phyloP scores from a whole-genome alignment of 805 yeast genomes.

The Lachancea sp. region DNA sequence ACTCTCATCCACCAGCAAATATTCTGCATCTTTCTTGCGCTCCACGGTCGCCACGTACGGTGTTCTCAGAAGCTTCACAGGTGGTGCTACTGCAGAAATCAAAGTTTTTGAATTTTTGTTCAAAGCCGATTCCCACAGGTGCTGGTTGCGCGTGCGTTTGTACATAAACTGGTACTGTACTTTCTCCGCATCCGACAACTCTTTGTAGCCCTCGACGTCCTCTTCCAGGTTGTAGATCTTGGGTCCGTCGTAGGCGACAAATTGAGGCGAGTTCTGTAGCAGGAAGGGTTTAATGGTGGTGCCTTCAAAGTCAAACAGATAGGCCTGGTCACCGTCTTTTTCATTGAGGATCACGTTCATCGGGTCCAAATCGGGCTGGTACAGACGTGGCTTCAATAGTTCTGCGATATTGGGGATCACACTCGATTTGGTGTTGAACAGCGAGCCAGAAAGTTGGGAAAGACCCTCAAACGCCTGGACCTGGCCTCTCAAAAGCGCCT shows the following conservation, averaged over 20 bases:
- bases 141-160: conserved; percentile 85
- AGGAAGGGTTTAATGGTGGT: conserved; percentile 75
- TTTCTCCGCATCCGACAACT: conserved; percentile 64
- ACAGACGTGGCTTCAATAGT: conserved; percentile 65
- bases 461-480: conserved; percentile 59
- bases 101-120: conserved; percentile 59
- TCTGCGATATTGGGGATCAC: conserved; percentile 57
- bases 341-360: conserved; percentile 64
- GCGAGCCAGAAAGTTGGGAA: conserved; percentile 45
- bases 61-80: conserved; percentile 63
- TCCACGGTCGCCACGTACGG: conserved; percentile 59
- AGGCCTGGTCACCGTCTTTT: conserved; percentile 34
- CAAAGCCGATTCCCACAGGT: conserved; percentile 74
- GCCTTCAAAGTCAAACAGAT: conserved; percentile 79
- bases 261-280: conserved; percentile 71
- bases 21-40: conserved; percentile 49
- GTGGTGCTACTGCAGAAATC: conserved; percentile 77
- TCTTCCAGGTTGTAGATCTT: conserved; percentile 70
- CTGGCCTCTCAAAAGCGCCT: conserved; percentile 43
- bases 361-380: conserved; percentile 84
- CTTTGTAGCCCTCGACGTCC: conserved; percentile 65
- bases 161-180: conserved; percentile 81
- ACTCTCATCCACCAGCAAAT: conserved; percentile 58
- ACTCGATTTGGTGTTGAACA: conserved; percentile 48
- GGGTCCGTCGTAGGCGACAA: conserved; percentile 82